Base-by-base conservation (phyloP, 306 rosid species). In the Cyamopsis tetragonoloba region DNA sequence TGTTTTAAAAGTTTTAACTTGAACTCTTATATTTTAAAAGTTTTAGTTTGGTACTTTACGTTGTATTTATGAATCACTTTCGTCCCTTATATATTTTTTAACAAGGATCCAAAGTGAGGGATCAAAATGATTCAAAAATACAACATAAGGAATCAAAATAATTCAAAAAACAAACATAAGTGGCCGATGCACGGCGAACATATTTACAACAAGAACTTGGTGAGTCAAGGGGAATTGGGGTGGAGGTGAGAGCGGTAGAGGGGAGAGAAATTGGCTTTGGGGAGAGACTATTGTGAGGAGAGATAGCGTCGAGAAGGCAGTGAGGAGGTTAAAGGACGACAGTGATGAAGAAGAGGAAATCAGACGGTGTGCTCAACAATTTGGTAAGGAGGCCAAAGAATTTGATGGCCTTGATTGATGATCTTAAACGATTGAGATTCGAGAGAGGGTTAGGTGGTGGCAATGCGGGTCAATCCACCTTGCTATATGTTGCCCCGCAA, bases 291-390 rank as follows among this genome's bases (percentile, higher is more conserved):
- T 72, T 15, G 54, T 80, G 22, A 4, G 9, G 0, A 56, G 74
- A 5, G 77, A 62, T 14, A 0, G 18, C 1, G 30, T 75, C 2
- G 72, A 49, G 68, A 65, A 17, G 18, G 78, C 75, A 0, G 62
- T 75, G 32, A 70, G 49, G 31, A 28, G 43, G 37, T 1, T 80
- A 30, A 70, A 70, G 80, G 81, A 65, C 18, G 43, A 15, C 3
- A 59, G 59, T 1, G 73, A 74, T 23, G 84, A 69, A 64, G 65
- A 65, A 2, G 0, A 0, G 0, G 2, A 55, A 1, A 62, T 79
- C 14, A 69, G 77, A 56, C 62, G 47, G 2, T 58, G 55, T 0
- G 83, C 70, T 0, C 10, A 30, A 0, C 60, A 55, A 22, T 39
- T 69, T 3, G 53, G 70, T 0, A 19, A 50, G 1, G 71, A 50